Evolutionary conservation across 495 filamentous ascomycete genomes (phyloP).

Genomic region (Penicillium dipodomyicola): DNA sequence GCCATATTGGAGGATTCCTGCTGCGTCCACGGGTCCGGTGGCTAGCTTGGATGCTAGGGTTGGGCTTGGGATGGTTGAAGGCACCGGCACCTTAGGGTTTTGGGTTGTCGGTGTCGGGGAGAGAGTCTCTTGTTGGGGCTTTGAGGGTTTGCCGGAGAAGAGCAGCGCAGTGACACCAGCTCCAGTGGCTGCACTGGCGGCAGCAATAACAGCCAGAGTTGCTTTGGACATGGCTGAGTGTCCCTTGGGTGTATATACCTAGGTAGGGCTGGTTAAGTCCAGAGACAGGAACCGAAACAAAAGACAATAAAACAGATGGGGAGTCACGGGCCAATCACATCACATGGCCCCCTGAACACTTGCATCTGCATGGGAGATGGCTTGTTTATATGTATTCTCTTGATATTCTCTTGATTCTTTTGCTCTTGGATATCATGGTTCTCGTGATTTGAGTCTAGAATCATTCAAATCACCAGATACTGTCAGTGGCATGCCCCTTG

Average conservation of each 20-base stretch:
- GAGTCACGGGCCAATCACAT: constrained; percentile 28
- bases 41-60: constrained; percentile 39
- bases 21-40: constrained; percentile 68
- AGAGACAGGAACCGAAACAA: constrained; percentile 7
- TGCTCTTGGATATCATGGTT: not conserved
- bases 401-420: not conserved
- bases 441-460: not conserved
- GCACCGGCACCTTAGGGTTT: constrained; percentile 23
- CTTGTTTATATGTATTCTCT: not conserved
- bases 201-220: constrained; percentile 83
- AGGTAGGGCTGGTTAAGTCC: constrained; percentile 1
- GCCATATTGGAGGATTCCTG: constrained; percentile 92
- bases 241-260: not conserved
- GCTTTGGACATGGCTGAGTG: constrained; percentile 68
- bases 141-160: constrained; percentile 59
- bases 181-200: constrained; percentile 82
- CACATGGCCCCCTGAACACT: constrained; percentile 10
- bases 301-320: constrained; percentile 6
- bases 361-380: not conserved
- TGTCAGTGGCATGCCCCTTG: not conserved
- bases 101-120: constrained; percentile 32
- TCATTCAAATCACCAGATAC: not conserved
- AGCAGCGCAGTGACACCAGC: constrained; percentile 79
- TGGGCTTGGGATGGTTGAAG: constrained; percentile 37
- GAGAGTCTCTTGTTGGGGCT: constrained; percentile 43